A percentile compares a stretch with the other conserved stretches of the same genome.
Conservation (phyloP, 2,329 filamentous ascomycete species). For the Stenocarpella maydis region DNA sequence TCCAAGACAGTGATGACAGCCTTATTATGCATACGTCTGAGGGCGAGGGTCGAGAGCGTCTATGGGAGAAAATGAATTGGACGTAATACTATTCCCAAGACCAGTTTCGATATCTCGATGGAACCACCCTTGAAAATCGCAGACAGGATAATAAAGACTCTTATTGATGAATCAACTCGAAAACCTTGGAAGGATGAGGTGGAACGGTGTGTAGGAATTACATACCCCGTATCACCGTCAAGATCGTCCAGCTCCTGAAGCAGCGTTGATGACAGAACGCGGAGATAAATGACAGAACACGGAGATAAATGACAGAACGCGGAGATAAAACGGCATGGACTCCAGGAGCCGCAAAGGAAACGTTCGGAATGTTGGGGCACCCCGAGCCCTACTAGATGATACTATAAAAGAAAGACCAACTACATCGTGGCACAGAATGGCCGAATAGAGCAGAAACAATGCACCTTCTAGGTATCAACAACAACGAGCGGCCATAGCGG, state of each 20-base stretch:
- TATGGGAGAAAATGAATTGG: neutral
- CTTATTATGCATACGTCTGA: neutral
- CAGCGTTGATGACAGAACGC: neutral
- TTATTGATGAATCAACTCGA: conserved; percentile 19
- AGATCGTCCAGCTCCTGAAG: neutral
- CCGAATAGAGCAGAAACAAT: neutral
- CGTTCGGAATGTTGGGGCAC: neutral
- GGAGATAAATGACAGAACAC: conserved; percentile 3
- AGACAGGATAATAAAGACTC: neutral
- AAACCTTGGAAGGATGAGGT: no score
- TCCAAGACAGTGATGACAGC: neutral
- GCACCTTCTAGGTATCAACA: neutral
- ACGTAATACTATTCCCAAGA: neutral
- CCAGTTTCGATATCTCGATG: neutral
- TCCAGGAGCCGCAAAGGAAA: conserved; percentile 1
- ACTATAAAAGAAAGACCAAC: neutral
- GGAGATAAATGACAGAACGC: neutral
- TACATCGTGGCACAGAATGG: neutral
- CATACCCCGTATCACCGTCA: conserved; percentile 1
- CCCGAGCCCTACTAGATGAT: no score
- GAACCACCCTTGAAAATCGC: neutral
- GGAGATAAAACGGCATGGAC: conserved; percentile 19
- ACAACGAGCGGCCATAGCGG: neutral
- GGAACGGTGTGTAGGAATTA: conserved; percentile 10
- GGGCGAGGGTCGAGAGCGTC: neutral